Evolutionary conservation across 805 yeast species (phyloP).

Genomic region (Hanseniaspora lindneri): DNA sequence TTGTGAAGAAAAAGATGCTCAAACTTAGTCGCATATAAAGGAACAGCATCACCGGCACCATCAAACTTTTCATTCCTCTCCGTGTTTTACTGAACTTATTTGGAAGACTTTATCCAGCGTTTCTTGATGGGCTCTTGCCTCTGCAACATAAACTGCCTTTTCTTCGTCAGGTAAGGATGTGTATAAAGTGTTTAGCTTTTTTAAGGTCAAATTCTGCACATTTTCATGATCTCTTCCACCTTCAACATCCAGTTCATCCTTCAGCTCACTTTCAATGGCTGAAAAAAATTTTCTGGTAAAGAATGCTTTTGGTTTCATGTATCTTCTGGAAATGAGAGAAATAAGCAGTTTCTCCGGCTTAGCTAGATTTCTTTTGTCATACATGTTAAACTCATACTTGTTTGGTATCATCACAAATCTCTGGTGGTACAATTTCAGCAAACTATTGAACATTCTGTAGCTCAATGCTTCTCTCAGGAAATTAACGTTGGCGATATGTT

Average conservation of each 20-base stretch:
- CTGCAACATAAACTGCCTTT: not conserved
- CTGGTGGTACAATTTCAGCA: not conserved
- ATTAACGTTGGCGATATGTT: not conserved
- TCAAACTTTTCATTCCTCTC: too few species aligned
- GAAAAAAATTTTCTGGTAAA: not conserved
- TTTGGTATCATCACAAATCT: not conserved
- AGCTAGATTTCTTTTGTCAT: not conserved
- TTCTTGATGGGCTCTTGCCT: not conserved
- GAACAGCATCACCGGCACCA: too few species aligned
- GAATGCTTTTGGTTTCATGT: not conserved
- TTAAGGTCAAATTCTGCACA: not conserved
- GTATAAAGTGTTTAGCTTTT: not conserved
- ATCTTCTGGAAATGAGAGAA: slow-evolving; percentile 1
- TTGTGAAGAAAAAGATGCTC: too few species aligned
- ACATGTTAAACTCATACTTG: not conserved
- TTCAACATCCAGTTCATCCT: not conserved
- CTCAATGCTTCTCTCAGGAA: not conserved
- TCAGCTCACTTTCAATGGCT: not conserved
- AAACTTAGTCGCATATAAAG: too few species aligned
- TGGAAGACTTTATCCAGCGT: not conserved
- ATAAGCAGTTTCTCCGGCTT: not conserved
- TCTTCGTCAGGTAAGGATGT: not conserved
- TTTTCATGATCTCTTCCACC: not conserved
- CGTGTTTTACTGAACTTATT: too few species aligned
- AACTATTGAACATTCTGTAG: not conserved